A percentile compares a stretch with the other conserved stretches of the same genome.
phyloP scores from a whole-genome alignment of 1,284 basidiomycete species.

The Rhodotorula sp. region DNA sequence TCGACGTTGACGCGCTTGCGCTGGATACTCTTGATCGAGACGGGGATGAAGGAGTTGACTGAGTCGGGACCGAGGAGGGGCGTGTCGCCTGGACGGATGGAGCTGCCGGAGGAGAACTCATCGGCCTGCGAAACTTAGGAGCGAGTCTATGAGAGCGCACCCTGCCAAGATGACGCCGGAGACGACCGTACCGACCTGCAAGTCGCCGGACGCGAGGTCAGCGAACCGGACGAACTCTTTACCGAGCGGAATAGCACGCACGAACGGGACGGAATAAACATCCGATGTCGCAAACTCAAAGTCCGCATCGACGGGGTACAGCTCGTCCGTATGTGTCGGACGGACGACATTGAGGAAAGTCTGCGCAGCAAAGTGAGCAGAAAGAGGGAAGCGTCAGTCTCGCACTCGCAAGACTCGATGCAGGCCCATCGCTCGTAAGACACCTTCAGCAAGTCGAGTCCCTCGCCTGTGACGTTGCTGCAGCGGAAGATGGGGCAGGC shows the following conservation, averaged over 20 bases:
- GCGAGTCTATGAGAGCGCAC: too few relatives aligned
- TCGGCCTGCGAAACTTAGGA: too few relatives aligned
- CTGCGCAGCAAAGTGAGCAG: background rate
- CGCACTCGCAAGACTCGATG: background rate
- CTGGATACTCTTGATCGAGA: constrained; percentile 87
- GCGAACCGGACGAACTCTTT: too few relatives aligned
- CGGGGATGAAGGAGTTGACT: constrained; percentile 81
- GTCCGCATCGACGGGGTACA: constrained; percentile 49
- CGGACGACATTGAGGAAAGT: constrained; percentile 49
- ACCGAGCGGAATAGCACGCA: constrained; percentile 58
- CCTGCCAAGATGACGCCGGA: constrained; percentile 1
- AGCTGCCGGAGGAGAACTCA: background rate
- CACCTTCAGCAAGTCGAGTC: constrained; percentile 42
- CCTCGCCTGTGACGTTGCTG: constrained; percentile 86
- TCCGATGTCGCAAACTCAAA: constrained; percentile 68
- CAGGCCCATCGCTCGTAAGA: background rate
- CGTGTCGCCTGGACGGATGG: constrained; percentile 55
- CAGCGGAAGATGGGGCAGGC: constrained; percentile 67
- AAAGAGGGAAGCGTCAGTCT: too few relatives aligned
- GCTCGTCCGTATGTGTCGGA: constrained; percentile 17
- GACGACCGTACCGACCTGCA: constrained; percentile 63
- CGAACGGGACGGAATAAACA: constrained; percentile 70
- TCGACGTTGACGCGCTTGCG: constrained; percentile 83
- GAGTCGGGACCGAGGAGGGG: constrained; percentile 89
- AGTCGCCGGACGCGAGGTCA: too few relatives aligned